Base-by-base conservation (phyloP, 257 asterid genomes). In the Rhazya stricta region DNA sequence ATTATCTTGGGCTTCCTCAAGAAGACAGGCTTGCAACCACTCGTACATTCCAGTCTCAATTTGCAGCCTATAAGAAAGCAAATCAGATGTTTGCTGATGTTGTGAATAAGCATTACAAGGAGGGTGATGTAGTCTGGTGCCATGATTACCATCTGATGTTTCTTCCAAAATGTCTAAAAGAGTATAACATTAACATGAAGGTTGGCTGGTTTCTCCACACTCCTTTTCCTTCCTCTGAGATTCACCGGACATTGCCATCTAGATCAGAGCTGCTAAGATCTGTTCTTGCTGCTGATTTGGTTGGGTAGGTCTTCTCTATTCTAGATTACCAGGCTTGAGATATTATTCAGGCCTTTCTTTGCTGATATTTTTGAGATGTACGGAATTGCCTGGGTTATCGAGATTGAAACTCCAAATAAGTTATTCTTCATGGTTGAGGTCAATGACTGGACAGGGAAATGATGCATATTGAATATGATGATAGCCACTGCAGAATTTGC, bases 131-230 rank as follows among this genome's bases (percentile, higher is more conserved):
- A 45, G 96, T 90, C 32, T 92, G 97, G 96, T 90, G 97, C 86
- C 97, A 92, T 73, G 96, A 92, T 79, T 92, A 92, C 82, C 97
- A 92, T 83, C 86, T 91, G 74, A 91, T 91, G 97, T 91, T 88
- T 83, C 94, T 91, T 54, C 96, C 97, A 3, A 86, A 87, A 81
- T 90, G 93, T 79, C 91, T 90, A 11, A 90, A 92, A 75, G 93
- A 90, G n/a, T 73, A 84, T 70, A 92, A 92, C 76, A 81, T 50
- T 72, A 79, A 81, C 68, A 90, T 90, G 96, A 92, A 92, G 84
- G 96, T 92, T 10, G 97, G 97, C 23, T 92, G 97, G 96, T 92
- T 92, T 86, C 96, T 92, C 46, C 97, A 92, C 83, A 92, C 97
- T 8, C 97, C 97, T 30, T 90, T 92, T 76, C 96, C 97, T 69